phyloP scores from a whole-genome alignment of 106 monocot species.

The Dendrobium catenatum region DNA sequence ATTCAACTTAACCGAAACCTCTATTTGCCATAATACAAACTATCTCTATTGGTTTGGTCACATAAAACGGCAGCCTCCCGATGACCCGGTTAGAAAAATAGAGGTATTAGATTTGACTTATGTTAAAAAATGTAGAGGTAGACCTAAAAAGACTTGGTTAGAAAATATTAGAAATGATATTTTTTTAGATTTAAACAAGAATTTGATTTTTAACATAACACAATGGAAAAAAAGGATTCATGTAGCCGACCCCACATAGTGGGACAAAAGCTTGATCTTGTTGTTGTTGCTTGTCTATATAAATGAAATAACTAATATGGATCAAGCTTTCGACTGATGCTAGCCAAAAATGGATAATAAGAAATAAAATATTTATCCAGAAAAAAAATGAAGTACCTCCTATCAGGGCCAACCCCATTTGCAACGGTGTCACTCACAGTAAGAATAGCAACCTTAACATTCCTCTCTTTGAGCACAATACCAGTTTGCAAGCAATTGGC shows the following conservation, averaged over 20 bases:
- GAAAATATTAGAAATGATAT: too few relatives aligned
- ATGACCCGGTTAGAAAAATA: too few relatives aligned
- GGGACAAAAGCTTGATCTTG: too few relatives aligned
- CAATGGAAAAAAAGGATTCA: too few relatives aligned
- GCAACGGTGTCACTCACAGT: slow-evolving; percentile 96
- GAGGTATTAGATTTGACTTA: too few relatives aligned
- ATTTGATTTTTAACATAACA: too few relatives aligned
- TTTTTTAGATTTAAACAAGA: too few relatives aligned
- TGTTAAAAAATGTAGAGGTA: too few relatives aligned
- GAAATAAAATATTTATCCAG: neutral
- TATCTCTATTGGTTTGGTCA: neutral
- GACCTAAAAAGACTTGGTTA: too few relatives aligned
- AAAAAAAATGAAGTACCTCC: slow-evolving; percentile 49
- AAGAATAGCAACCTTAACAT: slow-evolving; percentile 84
- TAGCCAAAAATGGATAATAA: neutral
- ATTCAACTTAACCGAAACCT: neutral
- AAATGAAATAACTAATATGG: neutral
- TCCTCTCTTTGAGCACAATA: slow-evolving; percentile 16
- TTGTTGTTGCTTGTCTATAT: neutral
- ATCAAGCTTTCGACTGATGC: neutral
- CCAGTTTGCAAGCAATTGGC: slow-evolving; percentile 2
- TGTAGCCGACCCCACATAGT: too few relatives aligned
- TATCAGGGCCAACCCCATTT: slow-evolving; percentile 81
- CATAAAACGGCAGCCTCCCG: too few relatives aligned
- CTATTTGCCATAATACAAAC: neutral